Conservation (phyloP, 805 yeast genomes). For the Cyberlindnera lachancei region DNA sequence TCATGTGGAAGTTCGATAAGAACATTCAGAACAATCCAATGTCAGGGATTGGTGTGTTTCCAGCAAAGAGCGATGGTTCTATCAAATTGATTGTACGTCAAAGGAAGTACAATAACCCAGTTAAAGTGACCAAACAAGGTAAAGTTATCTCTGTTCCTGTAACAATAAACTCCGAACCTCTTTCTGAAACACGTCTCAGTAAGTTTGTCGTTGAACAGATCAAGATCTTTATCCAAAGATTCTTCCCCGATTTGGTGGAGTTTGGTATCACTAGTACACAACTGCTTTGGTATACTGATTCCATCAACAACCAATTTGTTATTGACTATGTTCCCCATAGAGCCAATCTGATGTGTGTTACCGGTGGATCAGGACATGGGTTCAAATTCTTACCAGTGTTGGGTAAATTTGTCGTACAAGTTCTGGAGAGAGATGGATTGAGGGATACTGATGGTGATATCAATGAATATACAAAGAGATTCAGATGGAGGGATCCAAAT, state of each 20-base stretch:
- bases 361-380: constrained; percentile 31
- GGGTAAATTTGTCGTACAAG: constrained; percentile 26
- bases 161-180: constrained; percentile 19
- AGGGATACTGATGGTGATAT: constrained; percentile 26
- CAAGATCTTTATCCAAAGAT: constrained; percentile 11
- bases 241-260: constrained; percentile 14
- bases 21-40: constrained; percentile 23
- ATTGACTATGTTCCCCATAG: constrained; percentile 22
- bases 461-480: constrained; percentile 24
- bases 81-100: constrained; percentile 31
- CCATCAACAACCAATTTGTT: constrained; percentile 26
- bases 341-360: constrained; percentile 22
- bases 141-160: constrained; percentile 26
- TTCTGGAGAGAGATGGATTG: no score
- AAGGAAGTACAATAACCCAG: constrained; percentile 28
- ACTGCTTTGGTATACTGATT: constrained; percentile 33
- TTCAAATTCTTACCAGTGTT: constrained; percentile 29
- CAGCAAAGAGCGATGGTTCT: constrained; percentile 25
- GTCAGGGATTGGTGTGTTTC: constrained; percentile 30
- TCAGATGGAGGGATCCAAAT: constrained; percentile 27
- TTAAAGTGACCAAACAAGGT: constrained; percentile 13
- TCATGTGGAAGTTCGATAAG: constrained; percentile 28
- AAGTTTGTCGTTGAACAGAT: constrained; percentile 22
- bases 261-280: constrained; percentile 14
- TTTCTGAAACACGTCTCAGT: constrained; percentile 21